Percentiles rank a stretch among this genome's conserved stretches.
These are phyloP conservation scores for Coemansia sp. DNA, from an alignment of 192 early-diverging fungal species.

Conservation along the genomic window DNA sequence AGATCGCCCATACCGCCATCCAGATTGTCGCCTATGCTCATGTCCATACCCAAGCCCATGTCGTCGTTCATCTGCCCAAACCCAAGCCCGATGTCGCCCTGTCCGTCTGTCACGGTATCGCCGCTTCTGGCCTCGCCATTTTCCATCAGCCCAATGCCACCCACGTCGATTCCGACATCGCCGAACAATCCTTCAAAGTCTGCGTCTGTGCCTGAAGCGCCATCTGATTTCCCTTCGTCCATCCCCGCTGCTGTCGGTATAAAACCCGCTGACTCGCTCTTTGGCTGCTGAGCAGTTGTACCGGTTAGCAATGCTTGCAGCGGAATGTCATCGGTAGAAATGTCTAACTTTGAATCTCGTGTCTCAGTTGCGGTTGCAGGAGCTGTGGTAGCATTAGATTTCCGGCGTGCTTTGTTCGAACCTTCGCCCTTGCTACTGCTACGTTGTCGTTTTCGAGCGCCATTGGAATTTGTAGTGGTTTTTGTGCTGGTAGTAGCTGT, in stretches of 20 bases:
- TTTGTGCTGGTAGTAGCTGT: conserved; percentile 3
- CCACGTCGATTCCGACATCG: conserved; percentile 15
- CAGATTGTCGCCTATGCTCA: conserved; percentile 33
- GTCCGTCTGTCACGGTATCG: conserved; percentile 1
- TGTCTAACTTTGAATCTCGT: conserved; percentile 8
- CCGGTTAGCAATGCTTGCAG: conserved; percentile 20
- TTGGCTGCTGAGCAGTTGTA: conserved; percentile 1
- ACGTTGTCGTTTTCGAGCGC: conserved; percentile 44
- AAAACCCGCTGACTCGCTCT: background rate
- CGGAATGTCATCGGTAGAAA: conserved; percentile 27
- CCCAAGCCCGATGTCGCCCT: conserved; percentile 15
- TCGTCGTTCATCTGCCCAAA: conserved; percentile 29
- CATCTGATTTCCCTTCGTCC: background rate
- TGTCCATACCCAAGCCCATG: conserved; percentile 38
- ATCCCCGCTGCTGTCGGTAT: background rate
- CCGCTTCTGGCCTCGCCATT: background rate
- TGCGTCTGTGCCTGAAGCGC: background rate
- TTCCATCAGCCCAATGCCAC: background rate
- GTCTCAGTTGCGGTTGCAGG: conserved; percentile 3
- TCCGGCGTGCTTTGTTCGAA: conserved; percentile 36
- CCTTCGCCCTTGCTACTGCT: conserved; percentile 36
- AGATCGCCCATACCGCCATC: conserved; percentile 37
- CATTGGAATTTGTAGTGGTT: conserved; percentile 3
- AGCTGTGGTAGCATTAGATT: conserved; percentile 17
- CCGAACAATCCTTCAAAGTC: conserved; percentile 48